Evolutionary conservation across 768 basidiomycete genomes (phyloP), one percentile per base, ranked within the genome.

Genomic region (Kwoniella pini): DNA sequence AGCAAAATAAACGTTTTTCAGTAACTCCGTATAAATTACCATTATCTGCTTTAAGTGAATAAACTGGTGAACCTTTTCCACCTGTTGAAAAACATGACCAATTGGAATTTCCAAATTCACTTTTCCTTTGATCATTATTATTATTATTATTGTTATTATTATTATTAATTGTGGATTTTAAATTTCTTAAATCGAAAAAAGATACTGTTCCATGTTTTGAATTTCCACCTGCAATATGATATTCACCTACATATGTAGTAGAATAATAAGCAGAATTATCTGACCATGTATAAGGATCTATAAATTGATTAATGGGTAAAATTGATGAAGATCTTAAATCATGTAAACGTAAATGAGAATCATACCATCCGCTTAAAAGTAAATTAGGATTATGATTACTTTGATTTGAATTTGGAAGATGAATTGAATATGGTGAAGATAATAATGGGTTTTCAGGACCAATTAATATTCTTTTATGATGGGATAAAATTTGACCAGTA

Each of bases 81-180:
- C 71, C 69, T 3, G 74, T 71, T 11, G 71, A 63, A 54, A 75
- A 75, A 63, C 59, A 60, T 2, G 62, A 67, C 74, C 74, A 75
- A 7, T 67, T 70, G 11, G 11, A 5, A 43, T 31, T 57, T 5
- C 6, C 26, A 6, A 51, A 28, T 4, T 4, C n/a, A 13, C 19
- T 44, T 33, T 50, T 3, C 17, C 45, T 45, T 55, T 55, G 38
- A 17, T 31, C 15, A 19, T 42, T 22, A 33, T n/a, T 21, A 27
- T 36, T 15, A 7, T 49, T 64, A n/a, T n/a, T n/a, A n/a, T n/a
- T n/a, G n/a, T n/a, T n/a, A n/a, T n/a, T n/a, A n/a, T n/a, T n/a
- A n/a, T n/a, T n/a, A n/a, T n/a, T n/a, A n/a, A n/a, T n/a, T n/a
- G n/a, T n/a, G n/a, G 40, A 42, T 30, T 68, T 73, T 13, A 68